Base-by-base conservation (phyloP, 176 grass and related monocot genomes). In the Typha latifolia region DNA sequence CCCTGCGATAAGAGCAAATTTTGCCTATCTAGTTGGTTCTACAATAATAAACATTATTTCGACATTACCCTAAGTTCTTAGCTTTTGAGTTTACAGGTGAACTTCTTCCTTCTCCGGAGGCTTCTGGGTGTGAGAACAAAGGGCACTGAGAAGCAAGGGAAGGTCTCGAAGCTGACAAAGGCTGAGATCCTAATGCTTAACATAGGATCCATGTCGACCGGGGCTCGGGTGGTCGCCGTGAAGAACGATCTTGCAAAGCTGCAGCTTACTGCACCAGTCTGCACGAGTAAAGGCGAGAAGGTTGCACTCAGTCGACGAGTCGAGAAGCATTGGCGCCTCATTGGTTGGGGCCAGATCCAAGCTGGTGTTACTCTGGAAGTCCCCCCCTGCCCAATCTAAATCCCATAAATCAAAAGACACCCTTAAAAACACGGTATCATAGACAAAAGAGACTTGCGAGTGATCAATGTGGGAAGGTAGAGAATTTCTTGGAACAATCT, bases 111-210 rank as follows among this genome's bases (percentile, higher is more conserved):
- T 9, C 89, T 99, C 12, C 66, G 94, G 50, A 87, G 94, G 86
- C 67, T 99, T 48, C 74, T 99, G 51, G 94, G 89, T 70, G 94
- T 93, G 61, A 86, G 94, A 71, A 99, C 89, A 3, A 93, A 85
- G 31, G 94, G 94, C 0, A 92, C 94, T 13, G 94, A 93, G 51
- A 99, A 85, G 72, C 89, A 87, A 22, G 86, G 90, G 20, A 99
- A 87, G 71, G 94, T 99, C 3, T 90, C 94, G 3, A 93, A 93
- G 78, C 81, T 99, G 57, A 62, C 89, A 0, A 99, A 99, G 83
- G 78, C 81, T 3, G 94, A 99, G 64, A 93, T 91, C 67, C 86
- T 99, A 32, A 99, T 93, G 94, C 86, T 99, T 67, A 99, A 99
- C 71, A 99, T 93, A 0, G 94, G 94, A 32, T 99, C 94, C 10